Evolutionary conservation across 345 rosid species (phyloP).

Genomic region (Mangifera indica): DNA sequence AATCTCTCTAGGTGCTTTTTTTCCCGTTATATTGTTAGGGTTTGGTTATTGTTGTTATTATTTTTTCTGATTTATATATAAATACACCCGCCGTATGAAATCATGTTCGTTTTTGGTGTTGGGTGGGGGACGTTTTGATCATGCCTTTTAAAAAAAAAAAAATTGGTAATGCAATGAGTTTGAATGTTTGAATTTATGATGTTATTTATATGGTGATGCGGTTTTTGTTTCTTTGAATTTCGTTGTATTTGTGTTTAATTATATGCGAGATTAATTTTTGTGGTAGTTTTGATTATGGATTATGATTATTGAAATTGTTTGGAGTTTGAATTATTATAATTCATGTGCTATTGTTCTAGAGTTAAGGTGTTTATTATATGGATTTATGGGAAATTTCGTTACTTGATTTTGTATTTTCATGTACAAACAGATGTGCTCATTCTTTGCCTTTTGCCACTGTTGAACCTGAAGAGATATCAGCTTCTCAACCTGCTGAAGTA

Average conservation of each 20-base stretch:
- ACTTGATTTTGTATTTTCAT: conserved; percentile 1
- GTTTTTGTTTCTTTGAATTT: neutral
- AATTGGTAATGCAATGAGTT: neutral
- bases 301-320: neutral
- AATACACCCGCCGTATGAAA: too few species aligned
- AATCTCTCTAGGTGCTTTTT: conserved; percentile 40
- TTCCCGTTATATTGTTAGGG: too few species aligned
- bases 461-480: conserved; percentile 78
- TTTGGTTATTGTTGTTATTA: too few species aligned
- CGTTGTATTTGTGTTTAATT: neutral
- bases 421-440: conserved; percentile 53
- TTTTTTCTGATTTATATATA: too few species aligned
- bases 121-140: neutral
- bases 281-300: neutral
- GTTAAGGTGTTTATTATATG: neutral
- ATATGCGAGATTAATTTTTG: neutral
- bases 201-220: neutral
- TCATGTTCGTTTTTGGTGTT: neutral
- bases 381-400: neutral
- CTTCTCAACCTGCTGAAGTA: conserved; percentile 84
- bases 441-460: conserved; percentile 82
- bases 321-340: neutral
- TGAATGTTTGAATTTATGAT: neutral
- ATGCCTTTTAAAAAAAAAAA: neutral
- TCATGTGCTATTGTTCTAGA: neutral